phyloP scores from a whole-genome alignment of 768 basidiomycete genomes.

The Pleurotus cornucopiae region DNA sequence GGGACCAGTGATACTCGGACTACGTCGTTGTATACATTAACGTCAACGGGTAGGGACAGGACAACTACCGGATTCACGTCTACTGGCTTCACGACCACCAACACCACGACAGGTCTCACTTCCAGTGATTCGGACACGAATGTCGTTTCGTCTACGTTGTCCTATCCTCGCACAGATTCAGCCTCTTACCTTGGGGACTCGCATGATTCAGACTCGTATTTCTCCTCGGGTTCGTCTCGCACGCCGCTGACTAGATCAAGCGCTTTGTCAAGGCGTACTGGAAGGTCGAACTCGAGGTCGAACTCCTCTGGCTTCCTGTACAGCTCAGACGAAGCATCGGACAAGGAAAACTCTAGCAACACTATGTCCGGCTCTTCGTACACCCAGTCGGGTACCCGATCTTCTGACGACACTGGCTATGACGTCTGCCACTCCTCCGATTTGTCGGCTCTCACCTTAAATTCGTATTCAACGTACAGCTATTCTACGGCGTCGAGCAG shows the following conservation, averaged over 20 bases:
- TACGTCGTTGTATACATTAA: slow-evolving; percentile 34
- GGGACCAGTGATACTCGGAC: slow-evolving; percentile 23
- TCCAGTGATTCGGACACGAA: slow-evolving; percentile 35
- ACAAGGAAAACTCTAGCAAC: slow-evolving; percentile 50
- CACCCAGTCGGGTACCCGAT: slow-evolving; percentile 19
- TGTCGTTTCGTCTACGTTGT: slow-evolving; percentile 45
- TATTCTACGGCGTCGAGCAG: slow-evolving; percentile 14
- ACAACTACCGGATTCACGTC: slow-evolving; percentile 8
- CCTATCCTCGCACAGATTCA: slow-evolving; percentile 47
- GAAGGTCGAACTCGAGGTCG: slow-evolving; percentile 36
- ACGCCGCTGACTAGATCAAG: slow-evolving; percentile 55
- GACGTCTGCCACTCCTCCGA: slow-evolving; percentile 52
- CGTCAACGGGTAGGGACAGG: slow-evolving; percentile 21
- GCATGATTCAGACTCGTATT: slow-evolving; percentile 34
- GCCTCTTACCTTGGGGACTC: slow-evolving; percentile 57
- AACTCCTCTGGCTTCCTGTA: slow-evolving; percentile 34
- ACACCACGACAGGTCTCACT: slow-evolving; percentile 25
- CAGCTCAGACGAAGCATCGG: slow-evolving; percentile 38
- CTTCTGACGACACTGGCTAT: slow-evolving; percentile 47
- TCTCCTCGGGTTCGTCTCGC: slow-evolving; percentile 44
- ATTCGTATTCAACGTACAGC: slow-evolving; percentile 15
- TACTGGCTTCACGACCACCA: slow-evolving; percentile 25
- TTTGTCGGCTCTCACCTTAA: slow-evolving; percentile 34
- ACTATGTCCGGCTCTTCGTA: slow-evolving; percentile 6
- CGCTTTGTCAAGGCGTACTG: slow-evolving; percentile 51